Evolutionary conservation across 176 grass and related monocot species (phyloP).

Genomic region (Zoysia japonica): DNA sequence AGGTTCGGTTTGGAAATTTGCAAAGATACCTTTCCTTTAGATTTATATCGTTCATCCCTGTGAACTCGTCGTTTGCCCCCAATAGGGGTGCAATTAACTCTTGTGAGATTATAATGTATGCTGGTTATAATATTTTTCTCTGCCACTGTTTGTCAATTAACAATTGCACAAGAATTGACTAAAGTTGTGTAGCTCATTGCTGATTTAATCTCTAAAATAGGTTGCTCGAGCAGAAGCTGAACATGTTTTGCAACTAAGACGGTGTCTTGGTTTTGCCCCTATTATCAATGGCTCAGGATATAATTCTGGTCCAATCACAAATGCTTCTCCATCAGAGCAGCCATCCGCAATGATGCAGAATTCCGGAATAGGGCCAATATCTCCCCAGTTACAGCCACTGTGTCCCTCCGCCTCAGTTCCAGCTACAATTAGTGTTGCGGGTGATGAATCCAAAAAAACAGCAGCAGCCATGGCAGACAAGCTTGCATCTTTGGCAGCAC

Average conservation of each 20-base stretch:
- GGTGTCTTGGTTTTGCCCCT: conserved; percentile 24
- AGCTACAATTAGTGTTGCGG: conserved; percentile 30
- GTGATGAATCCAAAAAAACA: conserved; percentile 69
- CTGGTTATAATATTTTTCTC: background rate
- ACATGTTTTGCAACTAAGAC: conserved; percentile 44
- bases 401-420: conserved; percentile 46
- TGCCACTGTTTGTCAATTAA: conserved; percentile 9
- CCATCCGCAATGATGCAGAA: conserved; percentile 25
- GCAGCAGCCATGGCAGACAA: conserved; percentile 94
- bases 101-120: background rate
- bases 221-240: conserved; percentile 54
- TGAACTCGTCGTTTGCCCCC: background rate
- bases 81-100: background rate
- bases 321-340: conserved; percentile 41
- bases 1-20: background rate
- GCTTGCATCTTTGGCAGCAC: conserved; percentile 76
- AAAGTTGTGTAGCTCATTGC: conserved; percentile 8
- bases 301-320: conserved; percentile 29
- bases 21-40: background rate
- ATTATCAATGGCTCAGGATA: conserved; percentile 19
- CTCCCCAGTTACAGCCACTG: conserved; percentile 41
- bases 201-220: conserved; percentile 41
- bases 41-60: background rate
- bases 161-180: background rate
- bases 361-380: conserved; percentile 21